phyloP scores from a whole-genome alignment of 192 early-diverging fungal species.

The Lunasporangiospora selenospora region DNA sequence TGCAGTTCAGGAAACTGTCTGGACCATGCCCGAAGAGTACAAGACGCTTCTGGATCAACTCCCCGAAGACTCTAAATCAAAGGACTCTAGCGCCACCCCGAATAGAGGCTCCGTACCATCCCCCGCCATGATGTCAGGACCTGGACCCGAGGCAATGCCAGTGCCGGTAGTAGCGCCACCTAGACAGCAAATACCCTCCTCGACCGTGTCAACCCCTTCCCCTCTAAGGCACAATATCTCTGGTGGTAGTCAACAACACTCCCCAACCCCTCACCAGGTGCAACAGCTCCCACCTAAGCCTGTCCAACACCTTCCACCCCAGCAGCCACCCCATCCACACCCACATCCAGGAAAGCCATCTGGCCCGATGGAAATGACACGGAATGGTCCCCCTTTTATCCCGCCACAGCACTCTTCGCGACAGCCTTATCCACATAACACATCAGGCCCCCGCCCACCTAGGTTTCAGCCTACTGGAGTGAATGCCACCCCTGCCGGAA shows the following conservation, averaged over 20 bases:
- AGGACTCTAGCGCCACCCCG: conserved; percentile 3
- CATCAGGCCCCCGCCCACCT: conserved; percentile 28
- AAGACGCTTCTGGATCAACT: conserved; percentile 55
- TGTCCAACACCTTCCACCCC: conserved; percentile 10
- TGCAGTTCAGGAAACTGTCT: conserved; percentile 78
- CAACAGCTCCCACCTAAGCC: too few relatives aligned
- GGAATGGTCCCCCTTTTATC: neutral
- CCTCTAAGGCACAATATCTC: conserved; percentile 22
- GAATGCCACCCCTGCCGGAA: conserved; percentile 2
- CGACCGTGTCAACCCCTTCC: conserved; percentile 26
- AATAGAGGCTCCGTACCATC: neutral
- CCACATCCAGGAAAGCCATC: neutral
- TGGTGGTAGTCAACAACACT: conserved; percentile 5
- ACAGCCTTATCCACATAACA: conserved; percentile 5
- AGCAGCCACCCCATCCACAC: neutral
- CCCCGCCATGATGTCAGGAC: neutral
- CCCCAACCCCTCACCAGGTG: neutral
- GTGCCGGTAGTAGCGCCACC: too few relatives aligned
- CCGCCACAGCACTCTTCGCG: neutral
- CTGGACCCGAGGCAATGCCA: too few relatives aligned
- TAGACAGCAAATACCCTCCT: conserved; percentile 9
- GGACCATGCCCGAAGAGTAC: conserved; percentile 85
- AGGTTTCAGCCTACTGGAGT: conserved; percentile 34
- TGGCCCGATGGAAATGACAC: too few relatives aligned
- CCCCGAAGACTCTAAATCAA: conserved; percentile 41